These are phyloP conservation scores for Lecanicillium sp. DNA, from an alignment of 2,329 filamentous ascomycete species.

Conservation along the genomic window DNA sequence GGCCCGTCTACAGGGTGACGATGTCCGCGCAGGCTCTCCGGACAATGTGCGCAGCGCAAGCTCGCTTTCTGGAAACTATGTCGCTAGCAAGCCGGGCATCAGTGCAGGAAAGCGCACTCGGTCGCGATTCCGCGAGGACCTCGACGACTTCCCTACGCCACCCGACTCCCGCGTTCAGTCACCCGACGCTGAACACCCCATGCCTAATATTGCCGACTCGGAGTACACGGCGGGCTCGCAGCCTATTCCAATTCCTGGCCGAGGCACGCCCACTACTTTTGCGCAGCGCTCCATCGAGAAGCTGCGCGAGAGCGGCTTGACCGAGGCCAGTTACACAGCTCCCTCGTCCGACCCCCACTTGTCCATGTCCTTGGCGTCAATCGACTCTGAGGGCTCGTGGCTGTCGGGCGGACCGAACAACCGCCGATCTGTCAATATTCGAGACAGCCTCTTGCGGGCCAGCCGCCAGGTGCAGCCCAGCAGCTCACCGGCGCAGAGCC, in stretches of 20 bases:
- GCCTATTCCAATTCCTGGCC: slow-evolving; percentile 22
- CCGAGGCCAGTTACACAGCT: slow-evolving; percentile 15
- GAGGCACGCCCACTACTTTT: slow-evolving; percentile 43
- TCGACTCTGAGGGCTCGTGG: slow-evolving; percentile 96
- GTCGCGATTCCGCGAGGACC: slow-evolving; percentile 87
- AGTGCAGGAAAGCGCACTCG: slow-evolving; percentile 68
- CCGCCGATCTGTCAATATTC: slow-evolving; percentile 41
- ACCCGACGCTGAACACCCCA: slow-evolving; percentile 54
- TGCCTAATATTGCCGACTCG: slow-evolving; percentile 28
- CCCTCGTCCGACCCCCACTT: slow-evolving; percentile 56
- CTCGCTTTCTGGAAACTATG: slow-evolving; percentile 1
- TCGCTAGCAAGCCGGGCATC: slow-evolving; percentile 29
- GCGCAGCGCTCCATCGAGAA: slow-evolving; percentile 34
- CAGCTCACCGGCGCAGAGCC: slow-evolving; percentile 37
- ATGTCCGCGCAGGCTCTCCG: slow-evolving; percentile 17
- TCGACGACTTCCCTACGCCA: slow-evolving; percentile 84
- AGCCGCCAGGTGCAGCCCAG: slow-evolving; percentile 25
- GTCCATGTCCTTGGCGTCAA: slow-evolving; percentile 83
- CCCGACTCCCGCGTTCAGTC: slow-evolving; percentile 77
- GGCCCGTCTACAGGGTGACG: slow-evolving; percentile 30
- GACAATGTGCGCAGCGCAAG: slow-evolving; percentile 38
- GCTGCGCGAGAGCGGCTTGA: slow-evolving; percentile 7
- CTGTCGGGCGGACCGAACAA: slow-evolving; percentile 66
- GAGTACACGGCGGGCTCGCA: slow-evolving; percentile 19
- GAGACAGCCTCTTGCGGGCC: slow-evolving; percentile 31